These are phyloP conservation scores for Cnidoscolus chayamansa DNA, from an alignment of 441 rosid species.

Conservation along the genomic window DNA sequence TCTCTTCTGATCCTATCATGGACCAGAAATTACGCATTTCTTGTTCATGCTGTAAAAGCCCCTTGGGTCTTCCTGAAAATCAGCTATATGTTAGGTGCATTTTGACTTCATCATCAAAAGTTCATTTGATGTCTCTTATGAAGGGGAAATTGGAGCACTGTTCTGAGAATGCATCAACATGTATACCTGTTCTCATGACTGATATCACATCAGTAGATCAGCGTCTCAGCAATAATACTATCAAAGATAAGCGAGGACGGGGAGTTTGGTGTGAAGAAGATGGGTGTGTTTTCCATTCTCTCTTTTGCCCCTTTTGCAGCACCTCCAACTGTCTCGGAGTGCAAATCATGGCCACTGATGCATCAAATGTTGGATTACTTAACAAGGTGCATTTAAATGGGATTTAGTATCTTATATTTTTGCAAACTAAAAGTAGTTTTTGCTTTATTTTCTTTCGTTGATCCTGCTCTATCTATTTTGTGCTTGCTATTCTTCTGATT, in stretches of 20 bases:
- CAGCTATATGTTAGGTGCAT: constrained; percentile 49
- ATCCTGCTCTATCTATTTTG: constrained; percentile 6
- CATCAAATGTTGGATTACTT: constrained; percentile 65
- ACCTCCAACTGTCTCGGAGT: constrained; percentile 65
- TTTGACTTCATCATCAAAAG: constrained; percentile 58
- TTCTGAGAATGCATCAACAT: constrained; percentile 33
- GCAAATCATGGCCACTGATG: constrained; percentile 79
- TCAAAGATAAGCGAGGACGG: constrained; percentile 37
- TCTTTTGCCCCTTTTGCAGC: constrained; percentile 79
- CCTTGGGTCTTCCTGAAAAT: constrained; percentile 66
- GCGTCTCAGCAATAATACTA: constrained; percentile 38
- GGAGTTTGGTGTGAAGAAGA: constrained; percentile 84
- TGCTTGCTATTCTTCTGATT: constrained; percentile 7
- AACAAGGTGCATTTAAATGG: constrained; percentile 52
- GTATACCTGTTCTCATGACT: constrained; percentile 54
- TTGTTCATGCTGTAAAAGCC: constrained; percentile 65
- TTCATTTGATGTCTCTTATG: constrained; percentile 50
- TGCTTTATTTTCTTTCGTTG: neutral
- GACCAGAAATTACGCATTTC: constrained; percentile 48
- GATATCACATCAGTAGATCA: constrained; percentile 61
- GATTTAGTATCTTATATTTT: neutral
- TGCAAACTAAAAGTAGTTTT: neutral
- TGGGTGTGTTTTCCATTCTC: constrained; percentile 79
- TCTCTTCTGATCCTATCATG: constrained; percentile 32
- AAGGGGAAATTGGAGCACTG: constrained; percentile 36